These are phyloP conservation scores for Ampelomyces quisqualis DNA, from an alignment of 2,329 filamentous ascomycete genomes.

Conservation along the genomic window DNA sequence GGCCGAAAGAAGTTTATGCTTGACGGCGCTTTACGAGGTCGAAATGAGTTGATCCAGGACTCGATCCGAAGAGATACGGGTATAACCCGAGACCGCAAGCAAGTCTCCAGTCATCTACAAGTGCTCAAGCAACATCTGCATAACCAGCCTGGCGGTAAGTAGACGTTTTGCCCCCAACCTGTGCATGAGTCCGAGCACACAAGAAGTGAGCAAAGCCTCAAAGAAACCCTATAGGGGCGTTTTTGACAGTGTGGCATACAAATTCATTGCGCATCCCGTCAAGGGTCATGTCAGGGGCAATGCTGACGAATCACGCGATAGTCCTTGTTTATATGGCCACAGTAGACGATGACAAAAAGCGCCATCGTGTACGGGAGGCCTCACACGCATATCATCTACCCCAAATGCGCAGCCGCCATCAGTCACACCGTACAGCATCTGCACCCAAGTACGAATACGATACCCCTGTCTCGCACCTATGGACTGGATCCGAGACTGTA, in stretches of 20 bases:
- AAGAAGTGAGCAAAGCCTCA: too few relatives aligned
- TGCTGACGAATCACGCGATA: conserved; percentile 19
- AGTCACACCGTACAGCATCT: conserved; percentile 16
- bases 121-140: conserved; percentile 60
- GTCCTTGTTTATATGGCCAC: conserved; percentile 48
- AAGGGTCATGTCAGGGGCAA: too few relatives aligned
- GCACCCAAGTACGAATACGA: conserved; percentile 27
- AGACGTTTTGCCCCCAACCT: too few relatives aligned
- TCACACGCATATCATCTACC: conserved; percentile 23
- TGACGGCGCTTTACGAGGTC: conserved; percentile 56
- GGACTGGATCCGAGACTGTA: conserved; percentile 18
- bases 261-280: too few relatives aligned
- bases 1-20: conserved; percentile 55
- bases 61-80: conserved; percentile 59
- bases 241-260: too few relatives aligned
- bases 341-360: conserved; percentile 33
- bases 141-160: conserved; percentile 55
- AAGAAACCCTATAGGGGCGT: too few relatives aligned
- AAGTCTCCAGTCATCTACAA: conserved; percentile 65
- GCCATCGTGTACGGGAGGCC: conserved; percentile 18
- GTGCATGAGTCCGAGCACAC: too few relatives aligned
- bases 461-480: conserved; percentile 13
- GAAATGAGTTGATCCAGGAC: conserved; percentile 63
- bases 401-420: conserved; percentile 26
- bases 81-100: conserved; percentile 56